These are phyloP conservation scores for Cicer pinnatifidum DNA, from an alignment of 306 rosid species.

Conservation along the genomic window DNA sequence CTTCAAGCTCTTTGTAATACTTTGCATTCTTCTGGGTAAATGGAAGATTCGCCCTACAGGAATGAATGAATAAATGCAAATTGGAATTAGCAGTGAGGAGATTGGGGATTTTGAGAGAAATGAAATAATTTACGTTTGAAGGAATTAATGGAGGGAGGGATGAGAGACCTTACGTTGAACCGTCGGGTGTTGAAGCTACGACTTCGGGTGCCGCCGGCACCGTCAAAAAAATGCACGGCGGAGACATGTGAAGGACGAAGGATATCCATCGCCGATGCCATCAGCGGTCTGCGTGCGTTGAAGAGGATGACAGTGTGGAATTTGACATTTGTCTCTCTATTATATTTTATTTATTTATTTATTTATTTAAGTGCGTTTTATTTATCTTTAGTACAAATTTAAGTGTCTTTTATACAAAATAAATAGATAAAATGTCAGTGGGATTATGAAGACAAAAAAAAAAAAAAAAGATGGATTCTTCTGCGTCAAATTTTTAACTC, in stretches of 20 bases:
- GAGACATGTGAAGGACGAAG: slow-evolving; percentile 54
- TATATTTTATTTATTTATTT: no score
- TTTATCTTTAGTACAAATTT: no score
- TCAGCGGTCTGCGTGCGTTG: not conserved
- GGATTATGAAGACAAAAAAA: no score
- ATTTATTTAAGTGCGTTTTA: no score
- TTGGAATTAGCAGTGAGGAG: slow-evolving; percentile 1
- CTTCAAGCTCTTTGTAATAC: slow-evolving; percentile 70
- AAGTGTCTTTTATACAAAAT: no score
- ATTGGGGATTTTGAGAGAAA: slow-evolving; percentile 6
- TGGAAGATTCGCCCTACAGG: slow-evolving; percentile 61
- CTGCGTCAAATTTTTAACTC: no score
- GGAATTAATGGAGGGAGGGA: not conserved
- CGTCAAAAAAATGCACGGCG: slow-evolving; percentile 43
- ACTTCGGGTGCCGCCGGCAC: slow-evolving; percentile 30
- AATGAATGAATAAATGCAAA: slow-evolving; percentile 5
- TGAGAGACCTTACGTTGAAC: slow-evolving; percentile 62
- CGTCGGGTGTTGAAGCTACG: slow-evolving; percentile 28
- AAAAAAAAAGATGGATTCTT: no score
- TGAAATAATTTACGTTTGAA: not conserved
- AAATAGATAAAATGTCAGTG: no score
- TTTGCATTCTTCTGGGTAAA: slow-evolving; percentile 56
- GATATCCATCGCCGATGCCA: slow-evolving; percentile 48
- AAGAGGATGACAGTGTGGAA: not conserved
- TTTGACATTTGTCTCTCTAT: not conserved